Conservation (phyloP, 1,139 yeast genomes). For the Geotrichum candidum region DNA sequence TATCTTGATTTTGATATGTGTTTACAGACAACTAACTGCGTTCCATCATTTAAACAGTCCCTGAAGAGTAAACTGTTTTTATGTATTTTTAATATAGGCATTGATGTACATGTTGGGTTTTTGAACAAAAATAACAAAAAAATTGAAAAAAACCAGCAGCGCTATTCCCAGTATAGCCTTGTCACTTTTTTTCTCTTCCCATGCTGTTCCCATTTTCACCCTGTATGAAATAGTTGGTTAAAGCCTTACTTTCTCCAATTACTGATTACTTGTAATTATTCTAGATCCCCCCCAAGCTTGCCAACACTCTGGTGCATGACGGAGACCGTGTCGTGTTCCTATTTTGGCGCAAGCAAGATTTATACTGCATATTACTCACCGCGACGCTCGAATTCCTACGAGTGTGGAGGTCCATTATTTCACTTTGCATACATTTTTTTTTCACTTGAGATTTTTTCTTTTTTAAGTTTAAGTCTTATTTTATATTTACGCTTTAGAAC, state of each 20-base stretch:
- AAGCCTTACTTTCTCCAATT: background rate
- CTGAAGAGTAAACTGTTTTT: constrained; percentile 19
- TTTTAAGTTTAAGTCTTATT: background rate
- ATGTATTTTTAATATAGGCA: constrained; percentile 22
- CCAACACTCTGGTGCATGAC: constrained; percentile 90
- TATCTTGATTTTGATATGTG: constrained; percentile 10
- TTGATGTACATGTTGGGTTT: constrained; percentile 18
- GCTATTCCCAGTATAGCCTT: background rate
- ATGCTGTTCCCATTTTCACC: background rate
- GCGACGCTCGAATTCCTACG: constrained; percentile 39
- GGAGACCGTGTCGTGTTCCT: constrained; percentile 54
- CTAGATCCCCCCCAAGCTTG: constrained; percentile 46
- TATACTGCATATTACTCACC: constrained; percentile 69
- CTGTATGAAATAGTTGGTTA: background rate
- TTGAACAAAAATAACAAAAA: constrained; percentile 7
- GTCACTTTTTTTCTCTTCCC: background rate
- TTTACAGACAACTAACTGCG: constrained; percentile 12
- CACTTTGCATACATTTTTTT: background rate
- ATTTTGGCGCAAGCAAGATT: constrained; percentile 94
- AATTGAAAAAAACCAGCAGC: constrained; percentile 3
- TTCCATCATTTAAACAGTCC: constrained; percentile 12
- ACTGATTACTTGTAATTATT: background rate
- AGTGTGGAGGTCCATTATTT: constrained; percentile 50
- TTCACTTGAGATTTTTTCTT: background rate
- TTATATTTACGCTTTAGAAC: background rate